A percentile compares a stretch with the other conserved stretches of the same genome.
Evolutionary conservation across 495 filamentous ascomycete genomes (phyloP).

Genomic region (Hypomontagnella monticulosa): DNA sequence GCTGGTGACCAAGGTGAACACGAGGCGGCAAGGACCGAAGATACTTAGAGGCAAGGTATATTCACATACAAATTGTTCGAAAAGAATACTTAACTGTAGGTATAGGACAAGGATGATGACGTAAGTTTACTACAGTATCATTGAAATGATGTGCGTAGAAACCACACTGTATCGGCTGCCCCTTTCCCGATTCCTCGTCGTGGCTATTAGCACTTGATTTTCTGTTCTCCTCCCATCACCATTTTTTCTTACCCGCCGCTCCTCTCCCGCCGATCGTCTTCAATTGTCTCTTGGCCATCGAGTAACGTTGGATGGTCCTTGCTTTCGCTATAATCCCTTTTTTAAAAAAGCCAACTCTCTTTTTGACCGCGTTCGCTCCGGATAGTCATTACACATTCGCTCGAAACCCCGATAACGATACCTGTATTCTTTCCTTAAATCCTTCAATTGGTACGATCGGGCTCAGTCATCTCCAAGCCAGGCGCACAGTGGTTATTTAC

Average conservation of each 20-base stretch:
- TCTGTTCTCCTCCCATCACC: constrained; percentile 24
- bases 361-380: constrained; percentile 24
- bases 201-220: constrained; percentile 23
- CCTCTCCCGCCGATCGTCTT: constrained; percentile 17
- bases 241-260: constrained; percentile 10
- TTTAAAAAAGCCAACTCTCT: background rate
- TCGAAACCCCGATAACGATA: constrained; percentile 5
- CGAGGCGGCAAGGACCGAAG: constrained; percentile 15
- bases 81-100: constrained; percentile 9
- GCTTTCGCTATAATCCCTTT: constrained; percentile 27
- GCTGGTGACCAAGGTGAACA: constrained; percentile 27
- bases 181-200: constrained; percentile 34
- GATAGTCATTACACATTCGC: constrained; percentile 13
- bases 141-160: constrained; percentile 11
- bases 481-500: background rate
- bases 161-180: constrained; percentile 19
- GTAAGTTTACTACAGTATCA: constrained; percentile 31
- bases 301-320: constrained; percentile 17
- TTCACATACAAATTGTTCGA: constrained; percentile 1
- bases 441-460: constrained; percentile 22
- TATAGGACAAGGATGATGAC: constrained; percentile 26
- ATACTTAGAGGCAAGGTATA: constrained; percentile 10
- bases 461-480: constrained; percentile 6
- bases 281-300: constrained; percentile 17
- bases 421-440: background rate